Conservation (phyloP, 495 filamentous ascomycete species). For the Penicillium diatomitis region DNA sequence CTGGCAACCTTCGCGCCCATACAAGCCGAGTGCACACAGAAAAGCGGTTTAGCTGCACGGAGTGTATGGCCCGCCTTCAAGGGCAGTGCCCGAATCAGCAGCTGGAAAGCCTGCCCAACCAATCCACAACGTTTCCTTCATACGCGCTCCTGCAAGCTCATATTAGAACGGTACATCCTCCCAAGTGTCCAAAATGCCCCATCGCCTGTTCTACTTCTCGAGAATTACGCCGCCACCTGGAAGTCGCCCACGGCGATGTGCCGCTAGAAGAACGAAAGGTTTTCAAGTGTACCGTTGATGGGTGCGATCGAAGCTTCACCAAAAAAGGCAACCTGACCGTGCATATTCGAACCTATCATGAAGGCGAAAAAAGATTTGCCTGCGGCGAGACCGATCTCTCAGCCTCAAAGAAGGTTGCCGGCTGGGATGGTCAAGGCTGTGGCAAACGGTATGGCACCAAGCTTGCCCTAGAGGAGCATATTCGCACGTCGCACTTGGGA, state of each 20-base stretch:
- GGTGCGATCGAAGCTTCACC: constrained; percentile 65
- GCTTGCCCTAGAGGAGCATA: constrained; percentile 68
- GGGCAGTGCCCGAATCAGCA: constrained; percentile 11
- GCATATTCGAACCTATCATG: constrained; percentile 68
- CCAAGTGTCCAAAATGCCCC: constrained; percentile 64
- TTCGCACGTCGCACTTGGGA: constrained; percentile 65
- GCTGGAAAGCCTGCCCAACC: constrained; percentile 2
- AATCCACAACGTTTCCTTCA: constrained; percentile 56
- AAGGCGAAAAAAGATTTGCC: constrained; percentile 55
- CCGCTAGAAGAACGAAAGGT: constrained; percentile 52
- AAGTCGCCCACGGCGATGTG: constrained; percentile 55
- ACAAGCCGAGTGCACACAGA: constrained; percentile 58
- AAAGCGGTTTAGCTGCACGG: constrained; percentile 59
- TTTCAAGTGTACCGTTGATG: constrained; percentile 52
- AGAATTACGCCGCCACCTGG: constrained; percentile 60
- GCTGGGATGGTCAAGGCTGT: constrained; percentile 65
- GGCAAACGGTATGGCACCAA: constrained; percentile 60
- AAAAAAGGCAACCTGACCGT: constrained; percentile 68
- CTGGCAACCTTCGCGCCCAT: constrained; percentile 60
- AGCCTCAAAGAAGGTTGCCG: constrained; percentile 43
- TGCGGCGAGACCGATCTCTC: constrained; percentile 60
- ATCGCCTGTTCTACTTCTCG: constrained; percentile 49
- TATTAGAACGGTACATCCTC: constrained; percentile 59
- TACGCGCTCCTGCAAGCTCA: constrained; percentile 62
- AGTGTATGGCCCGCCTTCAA: constrained; percentile 43